Base-by-base conservation (phyloP, 805 yeast genomes). In the Suhomyces canberraensis region DNA sequence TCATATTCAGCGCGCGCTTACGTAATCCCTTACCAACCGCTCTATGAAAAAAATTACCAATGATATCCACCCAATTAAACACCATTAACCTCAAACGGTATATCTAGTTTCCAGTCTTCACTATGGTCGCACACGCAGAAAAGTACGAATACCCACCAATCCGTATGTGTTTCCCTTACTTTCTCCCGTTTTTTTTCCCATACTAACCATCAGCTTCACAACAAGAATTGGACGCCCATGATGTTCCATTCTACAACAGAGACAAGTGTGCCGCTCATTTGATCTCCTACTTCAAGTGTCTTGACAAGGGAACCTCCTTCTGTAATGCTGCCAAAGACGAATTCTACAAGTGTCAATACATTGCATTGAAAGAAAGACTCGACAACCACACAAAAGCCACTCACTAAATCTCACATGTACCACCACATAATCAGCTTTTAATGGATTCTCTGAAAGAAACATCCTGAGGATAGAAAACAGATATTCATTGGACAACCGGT, bases 221-320 rank as follows among this genome's bases (percentile, higher is more conserved):
- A 46, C 41, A 56, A 40, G 71, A 66, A 41, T 56, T 68, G 53
- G 73, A 68, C 42, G 66, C 54, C 19, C 51, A 59, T 39, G 56
- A 65, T 34, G 70, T 68, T 20, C 73, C 73, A 7, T 67, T 66
- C 48, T 46, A 64, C 40, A 51, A 68, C 54, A 64, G 73, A 60
- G 73, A 68, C 50, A 58, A 56, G 34, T 68, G 73, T 53, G 73
- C 73, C 22, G 60, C 67, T 28, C 70, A 58, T 43, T 58, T 64
- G 45, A 67, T 68, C 40, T 51, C 58, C 36, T 67, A 68, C 54
- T 67, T 62, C 50, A 58, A 66, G 42, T 68, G 73, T 46, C 62
- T 68, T 35, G 64, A 61, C 45, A 68, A 67, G 50, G 73, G 73
- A 2, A 62, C 65, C 11, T 59, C 69, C 3, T 68, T 58, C 48